phyloP scores from a whole-genome alignment of 306 rosid genomes.

The Lagenaria siceraria region DNA sequence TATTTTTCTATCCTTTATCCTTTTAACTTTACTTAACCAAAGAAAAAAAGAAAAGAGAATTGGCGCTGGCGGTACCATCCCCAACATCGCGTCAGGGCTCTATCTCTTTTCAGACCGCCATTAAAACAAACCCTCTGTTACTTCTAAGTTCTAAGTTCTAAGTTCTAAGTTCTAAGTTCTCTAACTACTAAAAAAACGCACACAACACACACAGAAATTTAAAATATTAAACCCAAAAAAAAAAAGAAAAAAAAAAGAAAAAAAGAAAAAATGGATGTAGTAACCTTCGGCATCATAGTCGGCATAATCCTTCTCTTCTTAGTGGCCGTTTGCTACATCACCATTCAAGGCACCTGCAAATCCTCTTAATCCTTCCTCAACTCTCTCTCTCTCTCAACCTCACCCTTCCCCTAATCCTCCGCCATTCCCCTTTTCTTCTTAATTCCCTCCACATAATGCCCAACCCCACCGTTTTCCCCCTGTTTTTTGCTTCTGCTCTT shows the following conservation, averaged over 20 bases:
- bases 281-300: slow-evolving; percentile 71
- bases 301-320: slow-evolving; percentile 65
- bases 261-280: slow-evolving; percentile 35
- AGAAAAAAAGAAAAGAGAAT: too few relatives aligned
- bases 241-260: background rate
- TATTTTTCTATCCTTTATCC: too few relatives aligned
- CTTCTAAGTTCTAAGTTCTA: too few relatives aligned
- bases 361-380: slow-evolving; percentile 15
- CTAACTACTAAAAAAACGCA: too few relatives aligned
- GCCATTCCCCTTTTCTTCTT: background rate
- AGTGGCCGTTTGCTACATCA: slow-evolving; percentile 46
- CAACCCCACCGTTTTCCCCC: background rate
- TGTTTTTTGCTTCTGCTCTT: slow-evolving; percentile 10
- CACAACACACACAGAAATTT: too few relatives aligned
- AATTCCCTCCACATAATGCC: background rate
- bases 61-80: too few relatives aligned
- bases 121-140: too few relatives aligned
- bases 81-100: too few relatives aligned
- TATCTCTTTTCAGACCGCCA: too few relatives aligned
- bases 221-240: too few relatives aligned
- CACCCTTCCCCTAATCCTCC: background rate
- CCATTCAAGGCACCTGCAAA: slow-evolving; percentile 72
- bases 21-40: too few relatives aligned
- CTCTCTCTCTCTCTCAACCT: background rate
- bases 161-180: too few relatives aligned